These are phyloP conservation scores for Backusella mclennaniae DNA, from an alignment of 192 early-diverging fungal genomes.

Conservation along the genomic window DNA sequence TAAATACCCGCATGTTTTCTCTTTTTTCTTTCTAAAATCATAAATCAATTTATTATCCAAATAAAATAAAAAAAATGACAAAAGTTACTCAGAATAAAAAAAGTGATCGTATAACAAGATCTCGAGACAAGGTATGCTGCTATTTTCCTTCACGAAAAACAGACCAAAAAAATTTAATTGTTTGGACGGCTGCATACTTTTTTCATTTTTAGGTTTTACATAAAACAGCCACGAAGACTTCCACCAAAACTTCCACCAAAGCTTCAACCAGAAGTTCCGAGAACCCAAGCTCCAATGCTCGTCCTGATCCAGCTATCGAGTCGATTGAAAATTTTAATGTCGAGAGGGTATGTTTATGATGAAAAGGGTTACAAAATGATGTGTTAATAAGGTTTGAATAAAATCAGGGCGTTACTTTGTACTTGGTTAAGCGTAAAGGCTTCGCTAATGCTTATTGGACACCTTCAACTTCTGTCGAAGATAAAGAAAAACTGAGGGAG, in stretches of 20 bases:
- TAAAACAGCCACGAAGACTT: neutral
- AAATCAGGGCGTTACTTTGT: neutral
- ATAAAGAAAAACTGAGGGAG: neutral
- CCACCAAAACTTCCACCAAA: neutral
- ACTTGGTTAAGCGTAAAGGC: neutral
- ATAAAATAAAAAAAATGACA: slow-evolving; percentile 2
- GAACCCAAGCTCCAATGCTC: neutral
- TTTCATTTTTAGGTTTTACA: neutral
- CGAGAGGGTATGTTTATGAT: neutral
- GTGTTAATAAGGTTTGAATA: neutral
- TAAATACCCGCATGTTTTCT: neutral
- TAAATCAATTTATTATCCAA: neutral
- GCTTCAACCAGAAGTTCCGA: neutral
- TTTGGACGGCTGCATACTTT: neutral
- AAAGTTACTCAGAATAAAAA: neutral
- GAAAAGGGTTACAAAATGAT: neutral
- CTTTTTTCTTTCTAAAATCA: neutral
- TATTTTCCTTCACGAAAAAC: neutral
- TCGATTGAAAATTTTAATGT: neutral
- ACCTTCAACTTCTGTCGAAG: neutral
- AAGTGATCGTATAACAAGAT: neutral
- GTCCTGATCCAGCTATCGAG: neutral
- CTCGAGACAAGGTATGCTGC: neutral
- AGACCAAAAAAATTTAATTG: neutral
- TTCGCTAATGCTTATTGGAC: neutral